Percentiles rank a stretch among this genome's conserved stretches.
Evolutionary conservation across 805 yeast genomes (phyloP).

Genomic region (Blastobotrys terrestris): DNA sequence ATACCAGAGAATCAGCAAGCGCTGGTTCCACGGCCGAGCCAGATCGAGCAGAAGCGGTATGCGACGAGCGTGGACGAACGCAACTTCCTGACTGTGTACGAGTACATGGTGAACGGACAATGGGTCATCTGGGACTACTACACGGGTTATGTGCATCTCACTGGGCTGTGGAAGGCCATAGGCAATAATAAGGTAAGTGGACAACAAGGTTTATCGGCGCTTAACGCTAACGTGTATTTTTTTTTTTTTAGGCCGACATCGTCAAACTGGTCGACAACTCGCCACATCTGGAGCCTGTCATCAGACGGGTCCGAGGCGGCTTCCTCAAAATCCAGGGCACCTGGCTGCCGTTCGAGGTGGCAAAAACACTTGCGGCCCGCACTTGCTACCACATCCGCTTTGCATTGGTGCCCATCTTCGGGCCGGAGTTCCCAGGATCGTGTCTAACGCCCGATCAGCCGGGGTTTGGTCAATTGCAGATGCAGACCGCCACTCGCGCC

Average conservation of each 20-base stretch:
- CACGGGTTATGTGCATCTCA: constrained; percentile 80
- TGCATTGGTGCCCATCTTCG: constrained; percentile 75
- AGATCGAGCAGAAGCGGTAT: constrained; percentile 34
- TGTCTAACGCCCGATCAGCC: constrained; percentile 54
- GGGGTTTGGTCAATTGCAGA: constrained; percentile 58
- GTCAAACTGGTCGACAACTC: constrained; percentile 58
- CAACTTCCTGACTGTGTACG: constrained; percentile 62
- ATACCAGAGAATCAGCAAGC: constrained; percentile 15
- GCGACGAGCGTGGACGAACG: constrained; percentile 72
- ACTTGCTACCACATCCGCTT: constrained; percentile 75
- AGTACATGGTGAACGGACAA: constrained; percentile 60
- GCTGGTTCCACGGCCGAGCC: constrained; percentile 17
- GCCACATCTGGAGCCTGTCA: constrained; percentile 56
- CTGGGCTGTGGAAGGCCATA: constrained; percentile 80
- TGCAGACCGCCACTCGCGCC: constrained; percentile 20
- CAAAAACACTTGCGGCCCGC: constrained; percentile 59
- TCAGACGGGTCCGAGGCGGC: constrained; percentile 82
- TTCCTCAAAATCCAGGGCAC: constrained; percentile 90
- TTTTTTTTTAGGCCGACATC: constrained; percentile 44
- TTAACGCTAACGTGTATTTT: neutral
- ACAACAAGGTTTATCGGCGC: neutral
- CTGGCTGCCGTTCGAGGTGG: constrained; percentile 74
- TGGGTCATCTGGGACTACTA: constrained; percentile 82
- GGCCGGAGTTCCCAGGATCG: constrained; percentile 54
- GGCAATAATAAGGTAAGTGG: constrained; percentile 50